Conservation (phyloP, 1,284 basidiomycete species). For the Abortiporus biennis region DNA sequence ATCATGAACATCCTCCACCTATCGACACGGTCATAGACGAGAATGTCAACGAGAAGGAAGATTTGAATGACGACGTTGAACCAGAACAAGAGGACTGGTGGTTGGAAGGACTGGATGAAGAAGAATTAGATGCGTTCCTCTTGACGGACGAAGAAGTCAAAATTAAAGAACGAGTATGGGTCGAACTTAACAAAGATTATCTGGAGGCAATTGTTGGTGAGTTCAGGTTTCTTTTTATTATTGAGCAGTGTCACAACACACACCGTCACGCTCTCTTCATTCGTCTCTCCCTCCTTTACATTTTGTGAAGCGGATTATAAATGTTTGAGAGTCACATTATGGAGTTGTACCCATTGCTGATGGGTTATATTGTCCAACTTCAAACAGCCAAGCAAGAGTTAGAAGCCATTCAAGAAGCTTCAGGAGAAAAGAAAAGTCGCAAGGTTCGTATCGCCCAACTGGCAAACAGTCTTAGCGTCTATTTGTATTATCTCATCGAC, state of each 20-base stretch:
- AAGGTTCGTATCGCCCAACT: slow-evolving; percentile 60
- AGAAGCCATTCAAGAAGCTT: slow-evolving; percentile 36
- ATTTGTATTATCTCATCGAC: not conserved
- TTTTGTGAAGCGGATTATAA: too few relatives aligned
- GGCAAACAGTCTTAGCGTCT: slow-evolving; percentile 16
- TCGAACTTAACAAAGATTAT: slow-evolving; percentile 93
- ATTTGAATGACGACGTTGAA: too few relatives aligned
- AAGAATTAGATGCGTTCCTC: slow-evolving; percentile 85
- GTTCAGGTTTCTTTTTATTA: slow-evolving; percentile 21
- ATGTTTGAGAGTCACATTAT: too few relatives aligned
- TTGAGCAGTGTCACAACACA: not conserved
- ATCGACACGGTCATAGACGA: too few relatives aligned
- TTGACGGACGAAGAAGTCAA: slow-evolving; percentile 82
- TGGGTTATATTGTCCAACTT: slow-evolving; percentile 22
- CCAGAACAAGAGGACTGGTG: slow-evolving; percentile 48
- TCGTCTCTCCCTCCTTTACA: slow-evolving; percentile 5
- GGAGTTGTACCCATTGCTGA: slow-evolving; percentile 31
- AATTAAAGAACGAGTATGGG: slow-evolving; percentile 94
- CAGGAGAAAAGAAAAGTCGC: slow-evolving; percentile 49
- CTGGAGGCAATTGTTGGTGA: slow-evolving; percentile 83
- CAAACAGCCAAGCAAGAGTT: slow-evolving; percentile 61
- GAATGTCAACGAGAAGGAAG: too few relatives aligned
- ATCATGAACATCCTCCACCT: too few relatives aligned
- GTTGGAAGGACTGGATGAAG: slow-evolving; percentile 83
- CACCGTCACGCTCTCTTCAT: not conserved